These are phyloP conservation scores for Pseudevernia furfuracea DNA, from an alignment of 495 filamentous ascomycete genomes.

Conservation along the genomic window DNA sequence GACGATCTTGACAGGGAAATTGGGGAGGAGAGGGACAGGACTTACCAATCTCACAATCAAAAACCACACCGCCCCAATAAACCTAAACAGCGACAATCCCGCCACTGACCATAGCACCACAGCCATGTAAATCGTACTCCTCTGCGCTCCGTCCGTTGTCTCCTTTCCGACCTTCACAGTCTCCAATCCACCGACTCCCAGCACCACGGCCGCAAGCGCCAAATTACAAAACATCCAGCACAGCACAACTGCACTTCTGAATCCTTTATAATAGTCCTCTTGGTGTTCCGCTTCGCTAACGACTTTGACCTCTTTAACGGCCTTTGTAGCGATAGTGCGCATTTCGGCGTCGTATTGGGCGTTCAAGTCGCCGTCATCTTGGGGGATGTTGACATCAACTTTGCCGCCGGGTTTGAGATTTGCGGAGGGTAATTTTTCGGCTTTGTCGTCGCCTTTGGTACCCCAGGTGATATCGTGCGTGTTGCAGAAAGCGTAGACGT, in stretches of 20 bases:
- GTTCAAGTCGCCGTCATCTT: constrained; percentile 79
- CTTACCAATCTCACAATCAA: constrained; percentile 86
- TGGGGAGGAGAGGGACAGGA: constrained; percentile 23
- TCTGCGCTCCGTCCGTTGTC: constrained; percentile 36
- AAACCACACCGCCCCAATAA: constrained; percentile 89
- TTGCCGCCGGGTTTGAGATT: constrained; percentile 84
- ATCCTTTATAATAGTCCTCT: constrained; percentile 97
- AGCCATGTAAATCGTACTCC: constrained; percentile 74
- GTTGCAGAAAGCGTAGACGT: constrained; percentile 97
- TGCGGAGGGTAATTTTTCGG: constrained; percentile 72
- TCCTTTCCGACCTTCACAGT: constrained; percentile 45
- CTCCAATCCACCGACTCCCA: constrained; percentile 76
- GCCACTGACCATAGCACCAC: constrained; percentile 93
- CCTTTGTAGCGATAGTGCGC: constrained; percentile 61
- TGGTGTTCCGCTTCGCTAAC: constrained; percentile 68
- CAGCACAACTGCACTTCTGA: constrained; percentile 83
- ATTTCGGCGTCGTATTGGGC: constrained; percentile 89
- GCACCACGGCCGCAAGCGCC: constrained; percentile 76
- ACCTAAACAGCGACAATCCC: constrained; percentile 77
- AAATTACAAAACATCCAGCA: constrained; percentile 97
- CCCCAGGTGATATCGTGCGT: constrained; percentile 97
- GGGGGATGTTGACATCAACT: constrained; percentile 86
- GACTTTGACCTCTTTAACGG: constrained; percentile 55
- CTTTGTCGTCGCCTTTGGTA: constrained; percentile 89
- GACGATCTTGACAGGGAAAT: background rate